A percentile compares a stretch with the other conserved stretches of the same genome.
phyloP scores from a whole-genome alignment of 108 stramenopile species.

The Cyclotella baltica region DNA sequence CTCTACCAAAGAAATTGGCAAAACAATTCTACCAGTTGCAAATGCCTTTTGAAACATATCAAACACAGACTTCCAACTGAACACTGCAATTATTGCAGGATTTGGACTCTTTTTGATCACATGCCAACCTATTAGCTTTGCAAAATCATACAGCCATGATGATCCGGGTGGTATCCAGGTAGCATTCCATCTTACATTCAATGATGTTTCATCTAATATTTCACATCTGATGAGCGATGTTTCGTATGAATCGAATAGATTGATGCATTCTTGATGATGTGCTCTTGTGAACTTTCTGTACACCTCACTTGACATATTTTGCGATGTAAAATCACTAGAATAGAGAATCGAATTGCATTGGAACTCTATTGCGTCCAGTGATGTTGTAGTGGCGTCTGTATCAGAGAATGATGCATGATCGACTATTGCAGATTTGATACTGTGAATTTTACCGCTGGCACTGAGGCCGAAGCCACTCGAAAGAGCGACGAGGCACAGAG shows the following conservation, averaged over 20 bases:
- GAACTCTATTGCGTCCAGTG: too few species aligned
- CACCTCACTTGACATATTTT: neutral
- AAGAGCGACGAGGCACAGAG: too few species aligned
- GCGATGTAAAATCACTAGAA: neutral
- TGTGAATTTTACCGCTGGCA: too few species aligned
- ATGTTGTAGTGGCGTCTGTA: too few species aligned
- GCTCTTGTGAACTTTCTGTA: constrained; percentile 6
- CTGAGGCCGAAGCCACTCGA: too few species aligned
- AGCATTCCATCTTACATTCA: constrained; percentile 33
- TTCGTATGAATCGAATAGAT: constrained; percentile 32
- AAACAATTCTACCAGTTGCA: constrained; percentile 24
- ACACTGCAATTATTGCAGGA: neutral
- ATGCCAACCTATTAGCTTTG: neutral
- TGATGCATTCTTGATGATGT: constrained; percentile 21
- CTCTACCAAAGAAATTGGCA: constrained; percentile 30
- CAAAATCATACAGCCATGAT: constrained; percentile 22
- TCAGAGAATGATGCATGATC: too few species aligned
- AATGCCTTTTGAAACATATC: constrained; percentile 23
- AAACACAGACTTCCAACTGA: constrained; percentile 36
- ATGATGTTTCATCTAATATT: constrained; percentile 20
- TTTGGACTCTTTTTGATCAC: constrained; percentile 9
- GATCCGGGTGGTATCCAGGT: constrained; percentile 34
- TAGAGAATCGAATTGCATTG: too few species aligned
- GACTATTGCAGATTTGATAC: too few species aligned
- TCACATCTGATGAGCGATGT: constrained; percentile 23